Evolutionary conservation across 1,284 basidiomycete genomes (phyloP).

Genomic region (Cryptococcus sp.): DNA sequence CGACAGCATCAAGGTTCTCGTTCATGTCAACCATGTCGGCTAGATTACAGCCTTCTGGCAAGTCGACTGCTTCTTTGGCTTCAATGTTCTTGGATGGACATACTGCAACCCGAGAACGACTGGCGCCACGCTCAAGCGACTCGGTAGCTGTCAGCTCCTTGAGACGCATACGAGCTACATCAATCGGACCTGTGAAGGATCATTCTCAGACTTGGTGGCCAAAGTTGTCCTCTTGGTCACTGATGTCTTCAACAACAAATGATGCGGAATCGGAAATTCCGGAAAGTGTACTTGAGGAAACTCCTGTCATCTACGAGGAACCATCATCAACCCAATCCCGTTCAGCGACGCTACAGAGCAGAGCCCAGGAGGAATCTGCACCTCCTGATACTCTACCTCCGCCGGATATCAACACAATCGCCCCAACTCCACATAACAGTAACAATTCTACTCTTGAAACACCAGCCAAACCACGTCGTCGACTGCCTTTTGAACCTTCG

Average conservation of each 20-base stretch:
- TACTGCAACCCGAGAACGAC: not conserved
- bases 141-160: not conserved
- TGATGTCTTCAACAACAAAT: too few relatives aligned
- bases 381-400: too few relatives aligned
- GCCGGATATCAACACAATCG: not conserved
- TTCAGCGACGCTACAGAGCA: too few relatives aligned
- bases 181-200: not conserved
- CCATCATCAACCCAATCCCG: too few relatives aligned
- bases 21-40: constrained; percentile 7
- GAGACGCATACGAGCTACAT: not conserved
- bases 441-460: not conserved
- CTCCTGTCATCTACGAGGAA: too few relatives aligned
- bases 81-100: constrained; percentile 1
- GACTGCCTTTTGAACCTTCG: constrained; percentile 15
- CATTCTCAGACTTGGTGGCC: not conserved
- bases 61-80: constrained; percentile 22
- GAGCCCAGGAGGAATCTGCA: too few relatives aligned
- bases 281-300: too few relatives aligned
- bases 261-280: too few relatives aligned
- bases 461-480: constrained; percentile 21
- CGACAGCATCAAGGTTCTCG: constrained; percentile 12
- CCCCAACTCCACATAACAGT: not conserved
- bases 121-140: not conserved
- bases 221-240: not conserved
- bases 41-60: constrained; percentile 16